A percentile compares a stretch with the other conserved stretches of the same genome.
These are phyloP conservation scores for Trematosphaeria pertusa DNA, from an alignment of 2,329 filamentous ascomycete genomes.

Conservation along the genomic window DNA sequence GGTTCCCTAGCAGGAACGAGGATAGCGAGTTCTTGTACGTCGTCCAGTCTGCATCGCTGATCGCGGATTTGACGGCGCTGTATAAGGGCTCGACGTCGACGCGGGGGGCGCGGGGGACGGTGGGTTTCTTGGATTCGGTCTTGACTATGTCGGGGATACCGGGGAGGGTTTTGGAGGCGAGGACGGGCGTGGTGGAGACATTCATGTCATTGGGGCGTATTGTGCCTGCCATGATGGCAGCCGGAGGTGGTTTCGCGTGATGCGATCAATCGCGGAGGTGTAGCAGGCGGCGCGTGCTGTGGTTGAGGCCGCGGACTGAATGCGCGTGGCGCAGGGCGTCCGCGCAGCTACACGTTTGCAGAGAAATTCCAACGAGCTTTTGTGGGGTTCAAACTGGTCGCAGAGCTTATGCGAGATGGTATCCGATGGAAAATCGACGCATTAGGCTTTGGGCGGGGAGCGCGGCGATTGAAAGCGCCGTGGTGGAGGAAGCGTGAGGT, in stretches of 20 bases:
- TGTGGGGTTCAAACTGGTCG: constrained; percentile 17
- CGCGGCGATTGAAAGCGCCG: constrained; percentile 30
- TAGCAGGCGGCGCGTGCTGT: too few species aligned
- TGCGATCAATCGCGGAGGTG: constrained; percentile 21
- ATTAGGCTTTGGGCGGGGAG: constrained; percentile 21
- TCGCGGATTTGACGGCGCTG: constrained; percentile 64
- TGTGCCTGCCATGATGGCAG: constrained; percentile 46
- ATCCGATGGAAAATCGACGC: constrained; percentile 18
- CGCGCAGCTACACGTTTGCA: neutral
- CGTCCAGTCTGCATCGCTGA: constrained; percentile 64
- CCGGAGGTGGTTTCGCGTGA: constrained; percentile 7
- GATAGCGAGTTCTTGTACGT: constrained; percentile 66
- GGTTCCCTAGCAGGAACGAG: constrained; percentile 65
- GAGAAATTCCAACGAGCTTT: neutral
- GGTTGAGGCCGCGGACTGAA: constrained; percentile 4
- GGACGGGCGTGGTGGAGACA: constrained; percentile 42
- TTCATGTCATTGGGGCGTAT: constrained; percentile 47
- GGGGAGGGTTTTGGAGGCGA: constrained; percentile 44
- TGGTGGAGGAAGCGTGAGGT: constrained; percentile 28
- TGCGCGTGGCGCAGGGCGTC: constrained; percentile 3
- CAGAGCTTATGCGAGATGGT: constrained; percentile 15
- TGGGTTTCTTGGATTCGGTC: constrained; percentile 59
- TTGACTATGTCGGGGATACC: constrained; percentile 34
- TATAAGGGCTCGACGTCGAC: constrained; percentile 70
- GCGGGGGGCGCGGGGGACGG: constrained; percentile 61